Base-by-base conservation (phyloP, 2,329 filamentous ascomycete species). In the Aspergillus tanneri region DNA sequence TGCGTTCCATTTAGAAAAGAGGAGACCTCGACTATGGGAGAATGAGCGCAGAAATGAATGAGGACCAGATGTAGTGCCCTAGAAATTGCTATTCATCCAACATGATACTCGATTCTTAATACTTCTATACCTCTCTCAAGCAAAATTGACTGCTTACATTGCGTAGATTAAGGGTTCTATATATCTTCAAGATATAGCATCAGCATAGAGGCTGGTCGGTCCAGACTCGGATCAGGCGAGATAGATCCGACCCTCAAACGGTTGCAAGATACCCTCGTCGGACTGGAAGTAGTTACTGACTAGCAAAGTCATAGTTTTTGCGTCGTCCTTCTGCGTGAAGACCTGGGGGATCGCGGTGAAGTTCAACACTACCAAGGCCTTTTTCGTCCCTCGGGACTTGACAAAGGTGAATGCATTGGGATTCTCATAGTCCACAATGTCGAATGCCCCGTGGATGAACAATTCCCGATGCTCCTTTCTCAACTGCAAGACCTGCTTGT, bases 381-480 rank as follows among this genome's bases (percentile, higher is more conserved):
- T 32, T n/a, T 46, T 43, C 28, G 46, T 42, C 3, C 46, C 48
- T 10, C 54, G 51, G 7, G 50, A 54, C 47, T 60, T 60, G 7
- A 56, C 19, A 35, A 61, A 61, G 18, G 47, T 56, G 36, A 61
- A 60, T 0, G 56, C 58, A 19, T 57, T 28, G n/a, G 44, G 50
- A 23, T 60, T 56, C 4, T 59, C 54, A 36, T 49, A 55, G 42
- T 59, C 56, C 18, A 59, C 37, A 1, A 53, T 40, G 43, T 59
- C 55, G 25, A 56, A 60, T n/a, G 50, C 47, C 9, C 56, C 56
- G 22, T 59, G 55, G 18, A 59, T 57, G 14, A 88, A 81, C 7
- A 83, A 62, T 32, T 83, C 77, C 10, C 73, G 73, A 57, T 83
- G 72, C 53, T 77, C 65, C 66, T 82, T 83, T 32, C 84, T 74